Evolutionary conservation across 345 rosid species (phyloP), one percentile per base, ranked within the genome.

Genomic region (Capsella bursapastoris): DNA sequence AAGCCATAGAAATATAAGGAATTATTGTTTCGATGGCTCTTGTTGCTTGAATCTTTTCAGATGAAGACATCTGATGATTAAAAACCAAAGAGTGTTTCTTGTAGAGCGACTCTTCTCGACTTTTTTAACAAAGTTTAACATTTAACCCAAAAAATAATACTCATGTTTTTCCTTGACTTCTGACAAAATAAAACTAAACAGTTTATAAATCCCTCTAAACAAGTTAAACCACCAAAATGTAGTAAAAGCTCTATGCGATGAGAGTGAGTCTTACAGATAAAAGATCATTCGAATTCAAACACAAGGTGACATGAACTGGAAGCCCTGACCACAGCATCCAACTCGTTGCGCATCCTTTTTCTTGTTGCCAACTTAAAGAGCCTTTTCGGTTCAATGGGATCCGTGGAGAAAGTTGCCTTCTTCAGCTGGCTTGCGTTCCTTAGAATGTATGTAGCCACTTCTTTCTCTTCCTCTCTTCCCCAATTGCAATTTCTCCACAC

Each of bases 401-500:
- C 7, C 6, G 18, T 25, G 50, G 13, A 22, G 52, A 51, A 67
- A 52, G 37, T 67, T 25, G 38, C 49, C 48, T 37, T 52, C 50
- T 52, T 52, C 52, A 48, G 16, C 18, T 8, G 50, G 14, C n/a
- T 40, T 52, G 61, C 49, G 1, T 52, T 67, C 10, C 25, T 8
- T 38, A 67, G 37, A 38, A 52, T 67, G 50, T 67, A 66, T 4
- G 22, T 13, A 5, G 71, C 60, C 37, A 51, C 60, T 66, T 51
- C 49, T 66, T 25, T 37, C 25, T 66, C 49, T n/a, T 66, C 60
- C 38, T 22, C 49, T 66, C 60, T 51, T 37, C 4, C 32, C 49
- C 71, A 66, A 38, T 52, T 47, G 5, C 16, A 41, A 8, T 22
- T 67, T 52, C 14, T 67, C 71, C 61, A 66, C 29, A 68, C 40